Base-by-base conservation (phyloP, 2,329 filamentous ascomycete genomes). In the Colletotrichum abscissum region DNA sequence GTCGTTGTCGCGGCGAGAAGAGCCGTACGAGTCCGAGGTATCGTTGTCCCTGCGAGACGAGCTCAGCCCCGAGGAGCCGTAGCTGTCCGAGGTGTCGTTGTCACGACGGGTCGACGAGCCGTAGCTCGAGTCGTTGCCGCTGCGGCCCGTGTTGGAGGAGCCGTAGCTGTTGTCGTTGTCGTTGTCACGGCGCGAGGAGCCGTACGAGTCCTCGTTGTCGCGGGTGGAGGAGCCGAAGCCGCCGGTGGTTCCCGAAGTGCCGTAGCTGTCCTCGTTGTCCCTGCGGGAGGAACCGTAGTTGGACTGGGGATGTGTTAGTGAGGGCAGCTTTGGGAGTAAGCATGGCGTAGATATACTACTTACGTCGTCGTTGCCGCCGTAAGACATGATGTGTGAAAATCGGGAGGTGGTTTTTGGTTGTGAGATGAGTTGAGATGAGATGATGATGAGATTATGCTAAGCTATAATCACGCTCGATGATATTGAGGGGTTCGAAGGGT, bases 311-410 rank as follows among this genome's bases (percentile, higher is more conserved):
- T 49, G 33, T 75, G 42, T 73, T 66, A 72, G 58, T 22, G 28
- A 52, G n/a, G 54, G 24, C 14, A 16, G 62, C 62, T 56, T 8
- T n/a, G 3, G 14, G 38, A 14, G 33, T 14, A 19, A 12, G 24
- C 28, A 38, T 22, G 0, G 3, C 33, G 12, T 26, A 62, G 57
- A 26, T 30, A 6, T 11, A 14, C 7, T 24, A 73, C 80, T 79
- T 75, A 81, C 81, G 79, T 81, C 77, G 75, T 82, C 81, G 82
- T 86, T 82, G 75, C 82, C 79, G 78, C 82, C 80, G 83, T 85
- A 87, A 84, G 86, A 88, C 86, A 88, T 86, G 67, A 42, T 74
- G 14, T 54, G 11, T 57, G 38, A 11, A 28, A 19, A 26, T 33
- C 30, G 5, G 7, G 8, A 22, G 42, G 42, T 42, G 5, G 56